Evolutionary conservation across 495 filamentous ascomycete species (phyloP).

Genomic region (Talaromyces proteolyticus): DNA sequence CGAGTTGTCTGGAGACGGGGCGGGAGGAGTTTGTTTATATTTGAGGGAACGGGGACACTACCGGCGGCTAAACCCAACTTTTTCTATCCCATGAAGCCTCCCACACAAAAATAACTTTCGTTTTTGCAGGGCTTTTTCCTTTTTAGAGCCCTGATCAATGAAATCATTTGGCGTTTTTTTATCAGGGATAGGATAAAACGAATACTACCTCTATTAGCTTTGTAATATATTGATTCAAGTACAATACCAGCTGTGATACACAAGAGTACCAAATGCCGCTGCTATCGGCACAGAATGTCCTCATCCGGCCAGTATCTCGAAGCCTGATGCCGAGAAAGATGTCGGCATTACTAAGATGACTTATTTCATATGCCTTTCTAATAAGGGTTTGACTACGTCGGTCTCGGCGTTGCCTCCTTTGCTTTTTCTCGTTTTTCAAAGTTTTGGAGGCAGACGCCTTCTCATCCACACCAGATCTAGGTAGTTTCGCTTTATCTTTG

Average conservation of each 20-base stretch:
- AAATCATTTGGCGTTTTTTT: neutral
- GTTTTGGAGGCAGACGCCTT: no score
- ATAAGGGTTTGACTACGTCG: neutral
- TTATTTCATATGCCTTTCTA: neutral
- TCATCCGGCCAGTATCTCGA: neutral
- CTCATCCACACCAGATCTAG: no score
- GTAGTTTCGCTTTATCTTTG: no score
- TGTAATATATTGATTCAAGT: neutral
- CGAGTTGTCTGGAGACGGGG: neutral
- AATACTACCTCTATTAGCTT: neutral
- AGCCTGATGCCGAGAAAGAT: neutral
- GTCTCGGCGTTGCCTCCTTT: neutral
- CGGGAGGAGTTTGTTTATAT: no score
- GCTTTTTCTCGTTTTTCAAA: no score
- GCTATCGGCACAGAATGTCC: neutral
- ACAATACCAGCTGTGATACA: neutral
- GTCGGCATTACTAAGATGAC: neutral
- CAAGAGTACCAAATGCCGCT: neutral
- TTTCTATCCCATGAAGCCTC: no score
- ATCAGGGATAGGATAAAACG: neutral
- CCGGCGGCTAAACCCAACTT: no score
- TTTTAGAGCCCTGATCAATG: no score
- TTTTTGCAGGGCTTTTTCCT: no score
- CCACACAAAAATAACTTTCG: no score
- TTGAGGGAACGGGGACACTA: no score